A percentile compares a stretch with the other conserved stretches of the same genome.
Evolutionary conservation across 352 stramenopile genomes (phyloP).

Genomic region (Globisporangium uncinulatum): DNA sequence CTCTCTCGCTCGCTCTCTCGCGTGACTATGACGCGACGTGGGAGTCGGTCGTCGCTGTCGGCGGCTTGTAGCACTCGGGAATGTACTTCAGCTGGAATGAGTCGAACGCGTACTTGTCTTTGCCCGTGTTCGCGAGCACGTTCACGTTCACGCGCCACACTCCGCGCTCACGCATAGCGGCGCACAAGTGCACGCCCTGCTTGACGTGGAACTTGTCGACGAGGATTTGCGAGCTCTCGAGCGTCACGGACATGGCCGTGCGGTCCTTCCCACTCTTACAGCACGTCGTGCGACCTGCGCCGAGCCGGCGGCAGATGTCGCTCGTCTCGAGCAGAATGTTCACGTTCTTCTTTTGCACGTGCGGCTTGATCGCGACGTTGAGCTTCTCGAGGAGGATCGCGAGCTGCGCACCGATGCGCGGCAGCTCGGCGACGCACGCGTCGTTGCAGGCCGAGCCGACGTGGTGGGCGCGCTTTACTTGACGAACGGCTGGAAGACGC

Average conservation of each 20-base stretch:
- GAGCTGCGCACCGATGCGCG: slow-evolving; percentile 53
- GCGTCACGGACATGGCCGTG: slow-evolving; percentile 96
- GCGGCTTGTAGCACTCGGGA: slow-evolving; percentile 90
- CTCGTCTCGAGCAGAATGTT: slow-evolving; percentile 87
- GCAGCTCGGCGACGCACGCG: slow-evolving; percentile 28
- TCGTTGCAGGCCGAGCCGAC: slow-evolving; percentile 11
- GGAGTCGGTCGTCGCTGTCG: slow-evolving; percentile 69
- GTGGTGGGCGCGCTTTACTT: slow-evolving; percentile 18
- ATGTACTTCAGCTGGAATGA: slow-evolving; percentile 96
- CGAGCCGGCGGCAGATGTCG: slow-evolving; percentile 86
- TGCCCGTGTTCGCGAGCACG: slow-evolving; percentile 82
- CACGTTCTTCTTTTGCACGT: slow-evolving; percentile 82
- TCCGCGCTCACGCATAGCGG: slow-evolving; percentile 81
- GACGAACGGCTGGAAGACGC: slow-evolving; percentile 68
- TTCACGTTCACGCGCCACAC: slow-evolving; percentile 83
- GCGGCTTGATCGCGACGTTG: slow-evolving; percentile 45
- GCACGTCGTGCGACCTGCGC: slow-evolving; percentile 91
- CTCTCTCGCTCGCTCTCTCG: too few relatives aligned
- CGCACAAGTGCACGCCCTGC: slow-evolving; percentile 79
- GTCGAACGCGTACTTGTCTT: slow-evolving; percentile 97
- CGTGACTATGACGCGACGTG: slow-evolving; percentile 57
- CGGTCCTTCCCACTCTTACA: slow-evolving; percentile 98
- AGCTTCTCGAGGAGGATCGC: slow-evolving; percentile 49
- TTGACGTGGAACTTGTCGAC: slow-evolving; percentile 87
- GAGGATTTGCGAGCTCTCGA: slow-evolving; percentile 91